Evolutionary conservation across 345 rosid species (phyloP), one percentile per base, ranked within the genome.

Genomic region (Geranium rotundifolium): DNA sequence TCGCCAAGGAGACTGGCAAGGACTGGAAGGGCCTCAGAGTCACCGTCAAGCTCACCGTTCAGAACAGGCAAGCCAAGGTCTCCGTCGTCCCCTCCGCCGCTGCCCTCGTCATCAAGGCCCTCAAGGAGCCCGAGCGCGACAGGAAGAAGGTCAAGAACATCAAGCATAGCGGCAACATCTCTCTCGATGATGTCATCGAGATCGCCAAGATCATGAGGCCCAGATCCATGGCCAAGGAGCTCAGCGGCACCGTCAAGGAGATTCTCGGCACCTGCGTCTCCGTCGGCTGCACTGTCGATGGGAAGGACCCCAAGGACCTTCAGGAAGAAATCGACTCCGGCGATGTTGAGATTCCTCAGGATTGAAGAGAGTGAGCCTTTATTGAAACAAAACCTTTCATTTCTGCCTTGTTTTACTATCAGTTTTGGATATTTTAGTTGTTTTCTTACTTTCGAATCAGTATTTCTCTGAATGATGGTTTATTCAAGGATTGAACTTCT

Each of bases 1-100:
- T 84, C 18, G 89, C 89, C 20, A 84, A 84, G 65, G 86, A 84
- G 69, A 84, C 89, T 7, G 85, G 84, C 10, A 84, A 82, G 71
- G 90, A 84, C 60, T 84, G 90, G 90, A 84, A 82, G 74, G 90
- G 90, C 54, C 81, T 84, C 1, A 65, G 87, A 15, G 87, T 84
- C 0, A 84, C 86, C 6, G 89, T 84, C 17, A 84, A 84, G 78
- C 80, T 84, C 2, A 84, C 89, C 7, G 89, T 84, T 0, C 89
- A 82, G 73, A 84, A 84, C 30, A 82, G 90, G 13, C 90, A 85
- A 46, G 90, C 87, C 0, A 85, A 85, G 60, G 87, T 85, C 29
- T 56, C 78, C 0, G 89, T 84, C 1, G 88, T 83, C 39, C 88
- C 88, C 7, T 83, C 88, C 0, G 88, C 85, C 5, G 85, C 88